Percentiles rank a stretch among this genome's conserved stretches.
Evolutionary conservation across 305 asterid genomes (phyloP).

Genomic region (Solanum aculeatissimum): DNA sequence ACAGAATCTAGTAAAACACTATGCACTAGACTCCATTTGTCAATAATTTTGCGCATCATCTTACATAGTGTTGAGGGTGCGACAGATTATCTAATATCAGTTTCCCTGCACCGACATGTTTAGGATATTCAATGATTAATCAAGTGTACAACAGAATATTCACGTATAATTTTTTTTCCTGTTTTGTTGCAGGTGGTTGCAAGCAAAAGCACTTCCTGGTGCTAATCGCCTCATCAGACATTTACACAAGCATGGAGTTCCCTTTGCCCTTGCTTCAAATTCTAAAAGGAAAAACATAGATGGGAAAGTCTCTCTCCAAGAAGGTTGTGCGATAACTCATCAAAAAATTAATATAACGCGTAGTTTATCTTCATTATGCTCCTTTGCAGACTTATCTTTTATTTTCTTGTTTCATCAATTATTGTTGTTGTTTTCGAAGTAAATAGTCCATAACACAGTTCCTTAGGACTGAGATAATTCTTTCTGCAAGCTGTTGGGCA

Average conservation of each 20-base stretch:
- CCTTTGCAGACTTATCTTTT: background rate
- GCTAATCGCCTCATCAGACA: constrained; percentile 75
- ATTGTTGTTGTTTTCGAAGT: background rate
- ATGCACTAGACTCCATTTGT: background rate
- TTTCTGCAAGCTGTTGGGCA: background rate
- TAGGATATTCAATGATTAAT: background rate
- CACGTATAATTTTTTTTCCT: background rate
- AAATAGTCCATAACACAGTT: background rate
- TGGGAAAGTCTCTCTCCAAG: background rate
- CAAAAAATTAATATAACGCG: background rate
- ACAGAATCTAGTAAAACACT: background rate
- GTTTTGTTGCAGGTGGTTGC: constrained; percentile 46
- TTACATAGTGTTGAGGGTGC: background rate
- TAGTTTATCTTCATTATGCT: background rate
- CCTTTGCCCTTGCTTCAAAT: constrained; percentile 81
- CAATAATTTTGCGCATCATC: background rate
- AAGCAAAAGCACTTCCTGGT: constrained; percentile 82
- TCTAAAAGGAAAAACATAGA: constrained; percentile 35
- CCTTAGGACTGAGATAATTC: background rate
- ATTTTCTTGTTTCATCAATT: background rate
- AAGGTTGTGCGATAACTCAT: background rate
- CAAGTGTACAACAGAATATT: background rate
- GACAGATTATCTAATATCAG: background rate
- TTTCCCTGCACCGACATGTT: background rate
- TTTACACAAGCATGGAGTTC: constrained; percentile 59